Percentiles rank a stretch among this genome's conserved stretches.
Conservation (phyloP, 176 grass and related monocot genomes). For the Phoenix dactylifera region DNA sequence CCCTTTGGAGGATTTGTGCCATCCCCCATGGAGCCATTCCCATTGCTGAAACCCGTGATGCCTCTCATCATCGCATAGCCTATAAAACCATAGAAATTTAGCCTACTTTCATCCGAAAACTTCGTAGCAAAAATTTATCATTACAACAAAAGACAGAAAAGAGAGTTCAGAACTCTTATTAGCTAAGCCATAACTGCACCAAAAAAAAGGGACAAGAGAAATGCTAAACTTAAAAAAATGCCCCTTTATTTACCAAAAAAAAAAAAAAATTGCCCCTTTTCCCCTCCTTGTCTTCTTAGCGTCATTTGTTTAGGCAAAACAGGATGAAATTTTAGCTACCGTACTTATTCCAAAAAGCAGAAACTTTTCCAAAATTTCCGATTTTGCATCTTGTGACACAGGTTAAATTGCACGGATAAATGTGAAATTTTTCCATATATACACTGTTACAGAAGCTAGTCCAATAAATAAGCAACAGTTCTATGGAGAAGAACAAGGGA, state of each 20-base stretch:
- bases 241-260: too few relatives aligned
- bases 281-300: too few relatives aligned
- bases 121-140: too few relatives aligned
- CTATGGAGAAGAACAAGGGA: slow-evolving; percentile 2
- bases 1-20: slow-evolving; percentile 39
- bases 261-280: too few relatives aligned
- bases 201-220: not conserved
- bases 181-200: too few relatives aligned
- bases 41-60: slow-evolving; percentile 47
- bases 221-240: too few relatives aligned
- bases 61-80: slow-evolving; percentile 76
- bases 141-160: too few relatives aligned
- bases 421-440: not conserved
- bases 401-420: not conserved
- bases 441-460: not conserved
- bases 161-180: too few relatives aligned
- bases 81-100: slow-evolving; percentile 7
- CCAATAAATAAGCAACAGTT: not conserved
- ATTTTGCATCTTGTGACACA: too few relatives aligned
- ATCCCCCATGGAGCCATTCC: slow-evolving; percentile 18
- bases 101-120: too few relatives aligned
- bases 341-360: slow-evolving; percentile 43
- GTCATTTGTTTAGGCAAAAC: not conserved
- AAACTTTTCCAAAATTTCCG: slow-evolving; percentile 16
- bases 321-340: not conserved